Conservation (phyloP, 768 basidiomycete genomes). For the Leucogyrophana mollusca region DNA sequence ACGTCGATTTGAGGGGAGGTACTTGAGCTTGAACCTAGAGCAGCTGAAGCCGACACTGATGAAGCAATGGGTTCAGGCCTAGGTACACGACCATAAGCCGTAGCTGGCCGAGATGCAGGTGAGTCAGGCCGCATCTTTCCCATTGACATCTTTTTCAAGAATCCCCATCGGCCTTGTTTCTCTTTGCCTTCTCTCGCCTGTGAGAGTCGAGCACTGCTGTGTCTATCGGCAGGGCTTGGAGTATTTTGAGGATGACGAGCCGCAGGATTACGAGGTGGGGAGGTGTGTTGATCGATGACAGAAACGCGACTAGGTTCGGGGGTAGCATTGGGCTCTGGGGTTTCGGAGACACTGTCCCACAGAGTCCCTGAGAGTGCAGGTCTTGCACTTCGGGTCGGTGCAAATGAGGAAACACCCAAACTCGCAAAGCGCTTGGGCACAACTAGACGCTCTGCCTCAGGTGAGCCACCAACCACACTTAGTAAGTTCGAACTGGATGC, state of each 20-base stretch:
- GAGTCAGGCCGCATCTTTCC: constrained; percentile 79
- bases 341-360: constrained; percentile 51
- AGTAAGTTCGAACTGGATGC: constrained; percentile 69
- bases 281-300: constrained; percentile 23
- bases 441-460: constrained; percentile 34
- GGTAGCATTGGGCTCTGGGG: constrained; percentile 11
- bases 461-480: constrained; percentile 27
- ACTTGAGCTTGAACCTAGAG: constrained; percentile 33
- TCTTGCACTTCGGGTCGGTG: constrained; percentile 36
- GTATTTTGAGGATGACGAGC: constrained; percentile 12
- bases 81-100: constrained; percentile 21
- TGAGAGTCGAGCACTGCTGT: constrained; percentile 15
- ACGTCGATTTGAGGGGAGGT: constrained; percentile 64
- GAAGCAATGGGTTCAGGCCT: constrained; percentile 14
- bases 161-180: constrained; percentile 85
- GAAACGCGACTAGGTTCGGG: constrained; percentile 21
- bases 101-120: constrained; percentile 40
- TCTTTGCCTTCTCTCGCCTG: constrained; percentile 32
- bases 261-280: constrained; percentile 22
- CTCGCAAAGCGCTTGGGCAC: constrained; percentile 65
- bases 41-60: constrained; percentile 20
- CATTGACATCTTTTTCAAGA: constrained; percentile 99
- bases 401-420: constrained; percentile 48
- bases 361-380: constrained; percentile 40
- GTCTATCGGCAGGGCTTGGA: constrained; percentile 24